These are phyloP conservation scores for Trypanosoma cruzi DNA, from an alignment of 208 protist genomes.

Conservation along the genomic window DNA sequence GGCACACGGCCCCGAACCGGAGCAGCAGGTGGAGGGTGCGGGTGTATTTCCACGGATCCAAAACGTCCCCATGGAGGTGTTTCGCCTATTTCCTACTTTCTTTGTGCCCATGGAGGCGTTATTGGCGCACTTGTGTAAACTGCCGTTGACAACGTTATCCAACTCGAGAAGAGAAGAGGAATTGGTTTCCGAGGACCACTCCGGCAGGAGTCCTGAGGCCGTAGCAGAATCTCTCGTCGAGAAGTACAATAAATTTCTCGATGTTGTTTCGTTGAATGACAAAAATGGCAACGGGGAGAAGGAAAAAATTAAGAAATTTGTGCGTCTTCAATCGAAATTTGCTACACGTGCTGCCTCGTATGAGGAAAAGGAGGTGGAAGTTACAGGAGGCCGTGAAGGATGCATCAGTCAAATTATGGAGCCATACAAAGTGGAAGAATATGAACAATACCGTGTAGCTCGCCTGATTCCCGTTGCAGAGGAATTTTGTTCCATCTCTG, in stretches of 20 bases:
- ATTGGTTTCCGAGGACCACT: neutral
- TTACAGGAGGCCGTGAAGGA: neutral
- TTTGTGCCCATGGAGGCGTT: slow-evolving; percentile 59
- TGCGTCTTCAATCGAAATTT: slow-evolving; percentile 20
- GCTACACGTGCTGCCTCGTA: neutral
- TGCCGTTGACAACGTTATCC: neutral
- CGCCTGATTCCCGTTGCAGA: slow-evolving; percentile 53
- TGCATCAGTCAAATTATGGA: slow-evolving; percentile 18
- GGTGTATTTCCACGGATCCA: neutral
- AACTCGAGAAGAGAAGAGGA: neutral
- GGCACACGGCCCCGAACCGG: neutral
- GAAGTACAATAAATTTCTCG: slow-evolving; percentile 21
- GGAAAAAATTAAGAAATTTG: slow-evolving; percentile 1
- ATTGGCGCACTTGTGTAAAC: neutral
- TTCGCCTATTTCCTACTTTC: slow-evolving; percentile 52
- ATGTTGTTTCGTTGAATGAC: slow-evolving; percentile 23
- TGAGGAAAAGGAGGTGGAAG: neutral
- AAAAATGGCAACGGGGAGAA: neutral
- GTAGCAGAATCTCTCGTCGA: slow-evolving; percentile 3
- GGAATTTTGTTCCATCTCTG: slow-evolving; percentile 37
- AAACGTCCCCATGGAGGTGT: slow-evolving; percentile 17
- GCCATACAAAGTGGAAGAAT: slow-evolving; percentile 52
- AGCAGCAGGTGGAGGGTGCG: neutral
- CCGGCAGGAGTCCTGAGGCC: neutral
- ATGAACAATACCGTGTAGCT: slow-evolving; percentile 84